These are phyloP conservation scores for Oenanthe javanica DNA, from an alignment of 140 eudicot species.

Conservation along the genomic window DNA sequence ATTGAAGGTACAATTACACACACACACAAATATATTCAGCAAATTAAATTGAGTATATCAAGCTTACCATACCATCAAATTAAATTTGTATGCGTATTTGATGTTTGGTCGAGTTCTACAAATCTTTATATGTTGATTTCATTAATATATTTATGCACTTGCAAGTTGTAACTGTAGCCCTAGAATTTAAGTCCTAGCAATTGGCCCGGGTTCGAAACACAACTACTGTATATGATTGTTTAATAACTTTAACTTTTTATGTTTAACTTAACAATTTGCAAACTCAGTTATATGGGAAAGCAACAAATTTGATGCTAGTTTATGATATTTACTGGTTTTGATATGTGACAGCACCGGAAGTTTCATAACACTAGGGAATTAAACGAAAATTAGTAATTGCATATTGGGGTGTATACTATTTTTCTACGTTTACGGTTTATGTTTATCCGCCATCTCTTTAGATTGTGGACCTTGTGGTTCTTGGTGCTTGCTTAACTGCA, in stretches of 20 bases:
- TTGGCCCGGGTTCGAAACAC: background rate
- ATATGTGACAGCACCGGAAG: no score
- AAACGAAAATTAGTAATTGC: background rate
- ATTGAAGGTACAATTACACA: slow-evolving; percentile 25
- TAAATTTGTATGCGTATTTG: background rate
- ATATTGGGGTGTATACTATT: background rate
- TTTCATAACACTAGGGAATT: background rate
- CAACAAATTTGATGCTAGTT: background rate
- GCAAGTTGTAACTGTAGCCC: background rate
- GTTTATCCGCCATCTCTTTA: background rate
- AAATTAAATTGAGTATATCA: background rate
- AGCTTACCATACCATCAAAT: background rate
- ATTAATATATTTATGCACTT: no score
- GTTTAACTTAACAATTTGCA: no score
- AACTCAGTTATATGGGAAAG: no score
- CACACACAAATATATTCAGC: background rate
- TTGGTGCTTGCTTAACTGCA: no score
- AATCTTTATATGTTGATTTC: no score
- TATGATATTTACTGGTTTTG: background rate
- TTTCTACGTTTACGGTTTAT: no score
- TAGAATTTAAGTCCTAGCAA: background rate
- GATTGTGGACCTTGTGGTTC: no score
- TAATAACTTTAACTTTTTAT: background rate
- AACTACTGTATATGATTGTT: background rate
- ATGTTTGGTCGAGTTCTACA: background rate